Evolutionary conservation across 805 yeast species (phyloP).

Genomic region (Cyberlindnera maritima): DNA sequence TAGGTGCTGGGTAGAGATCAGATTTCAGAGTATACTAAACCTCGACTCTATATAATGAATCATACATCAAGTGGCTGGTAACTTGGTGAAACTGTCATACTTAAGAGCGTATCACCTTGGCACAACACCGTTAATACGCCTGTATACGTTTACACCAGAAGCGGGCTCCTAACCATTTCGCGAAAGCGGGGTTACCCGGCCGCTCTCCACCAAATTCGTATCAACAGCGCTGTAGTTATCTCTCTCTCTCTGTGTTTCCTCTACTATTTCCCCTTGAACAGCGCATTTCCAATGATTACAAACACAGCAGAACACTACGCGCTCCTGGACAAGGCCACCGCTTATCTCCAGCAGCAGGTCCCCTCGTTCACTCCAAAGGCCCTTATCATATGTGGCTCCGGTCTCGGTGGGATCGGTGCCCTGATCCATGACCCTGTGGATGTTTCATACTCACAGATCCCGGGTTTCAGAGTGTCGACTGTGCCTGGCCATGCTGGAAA

Average conservation of each 20-base stretch:
- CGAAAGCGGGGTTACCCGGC: neutral
- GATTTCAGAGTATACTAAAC: no score
- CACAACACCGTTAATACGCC: no score
- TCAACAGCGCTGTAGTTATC: neutral
- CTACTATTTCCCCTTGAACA: no score
- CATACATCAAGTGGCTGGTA: no score
- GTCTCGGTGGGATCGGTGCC: conserved; percentile 81
- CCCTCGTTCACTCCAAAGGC: conserved; percentile 48
- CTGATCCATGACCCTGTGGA: conserved; percentile 38
- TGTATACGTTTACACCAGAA: no score
- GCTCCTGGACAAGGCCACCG: conserved; percentile 19
- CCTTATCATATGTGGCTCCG: conserved; percentile 91
- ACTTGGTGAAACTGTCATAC: no score
- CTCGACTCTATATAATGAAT: no score
- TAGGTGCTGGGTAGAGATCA: no score
- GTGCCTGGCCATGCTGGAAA: conserved; percentile 90
- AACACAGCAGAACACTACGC: conserved; percentile 13
- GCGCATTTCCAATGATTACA: conserved; percentile 12
- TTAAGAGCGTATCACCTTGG: no score
- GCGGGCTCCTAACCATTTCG: neutral
- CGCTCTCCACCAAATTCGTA: neutral
- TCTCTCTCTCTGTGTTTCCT: neutral
- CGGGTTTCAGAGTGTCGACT: conserved; percentile 78
- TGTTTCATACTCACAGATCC: conserved; percentile 66
- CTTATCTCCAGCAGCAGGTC: conserved; percentile 12